A percentile compares a stretch with the other conserved stretches of the same genome.
phyloP scores from a whole-genome alignment of 371 early-diverging fungal species.

The Zychaea mexicana region DNA sequence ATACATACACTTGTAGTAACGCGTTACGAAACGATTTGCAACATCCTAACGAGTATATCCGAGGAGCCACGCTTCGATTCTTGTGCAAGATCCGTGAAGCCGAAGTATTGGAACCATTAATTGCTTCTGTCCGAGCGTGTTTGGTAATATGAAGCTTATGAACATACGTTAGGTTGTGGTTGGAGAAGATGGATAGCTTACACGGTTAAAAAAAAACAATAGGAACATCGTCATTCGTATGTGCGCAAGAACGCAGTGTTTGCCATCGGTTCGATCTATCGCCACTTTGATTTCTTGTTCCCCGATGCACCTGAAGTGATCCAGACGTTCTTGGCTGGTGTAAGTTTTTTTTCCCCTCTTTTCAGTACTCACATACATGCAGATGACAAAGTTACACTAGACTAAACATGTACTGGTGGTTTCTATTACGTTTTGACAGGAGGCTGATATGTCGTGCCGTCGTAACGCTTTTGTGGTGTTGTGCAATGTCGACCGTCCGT shows the following conservation, averaged over 20 bases:
- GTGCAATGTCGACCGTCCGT: conserved; percentile 70
- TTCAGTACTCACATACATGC: too few species aligned
- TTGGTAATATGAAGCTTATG: conserved; percentile 73
- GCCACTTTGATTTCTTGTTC: conserved; percentile 85
- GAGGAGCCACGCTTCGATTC: conserved; percentile 95
- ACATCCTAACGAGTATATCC: conserved; percentile 99
- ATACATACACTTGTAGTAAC: conserved; percentile 65
- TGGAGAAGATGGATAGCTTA: background rate
- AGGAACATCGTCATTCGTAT: conserved; percentile 95
- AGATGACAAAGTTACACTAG: too few species aligned
- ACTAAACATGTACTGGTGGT: background rate
- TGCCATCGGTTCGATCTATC: conserved; percentile 89
- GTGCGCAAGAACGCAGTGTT: conserved; percentile 98
- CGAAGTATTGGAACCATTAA: conserved; percentile 93
- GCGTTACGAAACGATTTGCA: conserved; percentile 96
- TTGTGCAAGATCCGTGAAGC: conserved; percentile 93
- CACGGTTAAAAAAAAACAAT: too few species aligned
- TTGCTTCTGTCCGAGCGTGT: conserved; percentile 88
- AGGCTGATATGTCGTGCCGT: conserved; percentile 90
- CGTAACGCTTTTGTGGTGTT: conserved; percentile 95
- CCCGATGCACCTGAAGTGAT: conserved; percentile 96
- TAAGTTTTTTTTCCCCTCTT: too few species aligned
- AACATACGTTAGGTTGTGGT: too few species aligned
- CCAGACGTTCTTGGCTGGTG: conserved; percentile 71
- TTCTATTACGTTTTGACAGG: conserved; percentile 49